Evolutionary conservation across 768 basidiomycete species (phyloP).

Genomic region (Amanita pseudoporphyria): DNA sequence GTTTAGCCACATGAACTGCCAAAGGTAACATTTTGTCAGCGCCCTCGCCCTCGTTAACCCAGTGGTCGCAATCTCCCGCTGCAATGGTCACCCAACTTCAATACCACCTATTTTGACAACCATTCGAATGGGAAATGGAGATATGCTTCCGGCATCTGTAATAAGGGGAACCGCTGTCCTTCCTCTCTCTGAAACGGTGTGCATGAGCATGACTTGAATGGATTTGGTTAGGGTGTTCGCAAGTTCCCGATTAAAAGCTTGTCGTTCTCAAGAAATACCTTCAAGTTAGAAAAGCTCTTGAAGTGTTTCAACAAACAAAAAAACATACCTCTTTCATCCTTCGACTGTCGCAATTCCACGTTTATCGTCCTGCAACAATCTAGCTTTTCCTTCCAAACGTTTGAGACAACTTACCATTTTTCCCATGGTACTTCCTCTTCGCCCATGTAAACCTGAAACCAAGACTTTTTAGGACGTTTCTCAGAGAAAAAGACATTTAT

Average conservation of each 20-base stretch:
- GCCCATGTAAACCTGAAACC: slow-evolving; percentile 61
- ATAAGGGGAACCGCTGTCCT: slow-evolving; percentile 70
- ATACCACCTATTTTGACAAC: slow-evolving; percentile 56
- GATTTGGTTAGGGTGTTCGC: slow-evolving; percentile 54
- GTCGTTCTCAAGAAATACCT: slow-evolving; percentile 23
- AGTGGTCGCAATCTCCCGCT: not conserved
- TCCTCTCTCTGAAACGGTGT: slow-evolving; percentile 73
- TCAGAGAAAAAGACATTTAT: slow-evolving; percentile 71
- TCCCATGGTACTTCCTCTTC: slow-evolving; percentile 88
- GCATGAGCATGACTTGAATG: slow-evolving; percentile 59
- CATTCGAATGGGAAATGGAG: slow-evolving; percentile 73
- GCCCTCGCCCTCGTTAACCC: too few relatives aligned
- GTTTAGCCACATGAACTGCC: too few relatives aligned
- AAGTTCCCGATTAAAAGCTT: slow-evolving; percentile 49
- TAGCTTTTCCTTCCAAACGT: not conserved
- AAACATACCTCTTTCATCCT: slow-evolving; percentile 44
- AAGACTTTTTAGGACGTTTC: slow-evolving; percentile 66
- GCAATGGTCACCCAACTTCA: slow-evolving; percentile 34
- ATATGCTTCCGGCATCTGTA: slow-evolving; percentile 66
- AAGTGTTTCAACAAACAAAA: not conserved
- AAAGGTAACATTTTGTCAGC: too few relatives aligned
- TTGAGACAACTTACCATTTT: slow-evolving; percentile 45
- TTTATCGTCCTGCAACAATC: slow-evolving; percentile 55
- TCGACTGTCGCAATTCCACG: slow-evolving; percentile 68
- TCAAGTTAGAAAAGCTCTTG: not conserved